Conservation (phyloP, 2,329 filamentous ascomycete species). For the Dactylellina leptospora region DNA sequence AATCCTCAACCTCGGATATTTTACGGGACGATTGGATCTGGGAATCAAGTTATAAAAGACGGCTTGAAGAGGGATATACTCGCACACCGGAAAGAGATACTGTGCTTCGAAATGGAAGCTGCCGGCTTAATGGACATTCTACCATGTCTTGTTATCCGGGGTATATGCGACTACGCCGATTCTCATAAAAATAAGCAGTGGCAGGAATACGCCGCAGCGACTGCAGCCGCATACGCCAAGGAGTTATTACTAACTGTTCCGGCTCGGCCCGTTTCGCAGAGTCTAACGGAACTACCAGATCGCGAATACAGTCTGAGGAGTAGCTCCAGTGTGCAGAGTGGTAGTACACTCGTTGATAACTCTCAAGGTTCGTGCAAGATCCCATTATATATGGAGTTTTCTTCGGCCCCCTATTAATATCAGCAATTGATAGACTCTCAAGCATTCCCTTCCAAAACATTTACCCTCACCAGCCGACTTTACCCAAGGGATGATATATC, state of each 20-base stretch:
- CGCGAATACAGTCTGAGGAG: not conserved
- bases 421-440: not conserved
- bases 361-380: not conserved
- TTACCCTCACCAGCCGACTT: conserved; percentile 20
- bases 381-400: not conserved
- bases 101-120: conserved; percentile 46
- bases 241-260: conserved; percentile 23
- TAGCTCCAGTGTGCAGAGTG: not conserved
- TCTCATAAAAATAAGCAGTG: conserved; percentile 39
- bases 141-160: conserved; percentile 27
- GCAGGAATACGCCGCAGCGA: conserved; percentile 38
- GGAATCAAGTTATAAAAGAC: conserved; percentile 40
- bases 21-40: conserved; percentile 35
- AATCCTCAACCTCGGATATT: conserved; percentile 2
- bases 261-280: not conserved
- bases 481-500: conserved; percentile 27
- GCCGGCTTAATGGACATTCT: conserved; percentile 33
- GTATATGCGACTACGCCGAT: conserved; percentile 45
- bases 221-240: conserved; percentile 34
- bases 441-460: conserved; percentile 15
- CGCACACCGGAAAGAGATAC: not conserved
- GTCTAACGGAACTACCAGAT: not conserved
- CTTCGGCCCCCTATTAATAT: not conserved
- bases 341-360: not conserved
- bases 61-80: conserved; percentile 25